phyloP scores from a whole-genome alignment of 2,329 filamentous ascomycete genomes.

The Cercospora beticola region DNA sequence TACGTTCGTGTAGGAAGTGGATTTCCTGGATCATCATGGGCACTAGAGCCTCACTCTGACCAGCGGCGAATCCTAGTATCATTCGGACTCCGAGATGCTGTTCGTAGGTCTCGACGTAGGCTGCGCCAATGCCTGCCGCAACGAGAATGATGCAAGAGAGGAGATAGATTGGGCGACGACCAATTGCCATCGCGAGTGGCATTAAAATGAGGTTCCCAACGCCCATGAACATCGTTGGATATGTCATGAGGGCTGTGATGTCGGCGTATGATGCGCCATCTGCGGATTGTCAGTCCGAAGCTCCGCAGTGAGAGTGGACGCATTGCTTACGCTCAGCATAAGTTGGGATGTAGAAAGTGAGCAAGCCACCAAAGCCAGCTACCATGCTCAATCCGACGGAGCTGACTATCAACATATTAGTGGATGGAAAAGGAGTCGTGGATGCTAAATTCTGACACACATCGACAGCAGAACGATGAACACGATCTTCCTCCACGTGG shows the following conservation, averaged over 20 bases:
- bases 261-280: constrained; percentile 42
- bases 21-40: constrained; percentile 41
- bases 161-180: constrained; percentile 38
- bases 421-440: not conserved
- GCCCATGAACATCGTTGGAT: constrained; percentile 38
- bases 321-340: constrained; percentile 34
- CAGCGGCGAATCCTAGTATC: constrained; percentile 35
- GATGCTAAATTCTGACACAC: constrained; percentile 27
- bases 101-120: constrained; percentile 26
- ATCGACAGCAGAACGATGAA: constrained; percentile 34
- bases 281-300: constrained; percentile 1
- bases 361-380: constrained; percentile 45
- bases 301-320: too few species aligned
- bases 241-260: constrained; percentile 42
- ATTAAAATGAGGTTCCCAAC: constrained; percentile 39
- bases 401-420: constrained; percentile 37
- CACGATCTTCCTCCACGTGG: constrained; percentile 34
- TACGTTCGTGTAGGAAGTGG: constrained; percentile 49
- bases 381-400: constrained; percentile 43
- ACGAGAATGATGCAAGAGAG: constrained; percentile 34
- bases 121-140: constrained; percentile 31
- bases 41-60: constrained; percentile 30
- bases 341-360: constrained; percentile 44
- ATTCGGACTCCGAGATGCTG: constrained; percentile 35
- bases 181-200: constrained; percentile 39